Conservation (phyloP, 768 basidiomycete species). For the Leccinum rimulosum region DNA sequence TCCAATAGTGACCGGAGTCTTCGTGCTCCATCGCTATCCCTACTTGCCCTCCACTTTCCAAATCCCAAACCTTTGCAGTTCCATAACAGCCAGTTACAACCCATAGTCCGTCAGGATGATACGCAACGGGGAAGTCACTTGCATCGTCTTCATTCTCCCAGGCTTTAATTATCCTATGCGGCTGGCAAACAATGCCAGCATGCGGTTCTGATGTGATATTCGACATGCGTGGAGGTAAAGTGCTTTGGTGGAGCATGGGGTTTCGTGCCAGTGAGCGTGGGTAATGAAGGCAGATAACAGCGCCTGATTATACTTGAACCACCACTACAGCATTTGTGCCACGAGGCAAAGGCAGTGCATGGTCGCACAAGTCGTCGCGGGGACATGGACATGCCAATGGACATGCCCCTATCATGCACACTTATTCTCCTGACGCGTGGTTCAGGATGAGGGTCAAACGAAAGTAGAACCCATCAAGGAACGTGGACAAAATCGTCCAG, state of each 20-base stretch:
- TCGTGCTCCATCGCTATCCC: not conserved
- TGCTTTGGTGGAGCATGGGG: too few relatives aligned
- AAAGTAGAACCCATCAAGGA: slow-evolving; percentile 46
- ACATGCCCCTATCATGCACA: not conserved
- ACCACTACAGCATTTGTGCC: too few relatives aligned
- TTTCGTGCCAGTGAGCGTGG: too few relatives aligned
- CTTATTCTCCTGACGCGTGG: not conserved
- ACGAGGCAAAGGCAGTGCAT: too few relatives aligned
- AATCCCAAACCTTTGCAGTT: not conserved
- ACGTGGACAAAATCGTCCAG: slow-evolving; percentile 61
- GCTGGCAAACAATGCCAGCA: too few relatives aligned
- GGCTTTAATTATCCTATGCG: too few relatives aligned
- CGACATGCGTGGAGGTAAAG: too few relatives aligned
- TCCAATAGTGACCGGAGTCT: not conserved
- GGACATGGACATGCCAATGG: not conserved
- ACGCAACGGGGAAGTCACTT: not conserved
- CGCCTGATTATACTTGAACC: too few relatives aligned
- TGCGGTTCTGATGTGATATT: too few relatives aligned
- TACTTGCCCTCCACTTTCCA: not conserved
- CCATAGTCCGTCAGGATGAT: not conserved
- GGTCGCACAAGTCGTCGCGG: not conserved
- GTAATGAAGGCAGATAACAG: too few relatives aligned
- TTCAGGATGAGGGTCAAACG: not conserved
- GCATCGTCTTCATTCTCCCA: too few relatives aligned
- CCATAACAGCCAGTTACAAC: not conserved